Conservation (phyloP, 1,284 basidiomycete species). For the Earliella scabrosa region DNA sequence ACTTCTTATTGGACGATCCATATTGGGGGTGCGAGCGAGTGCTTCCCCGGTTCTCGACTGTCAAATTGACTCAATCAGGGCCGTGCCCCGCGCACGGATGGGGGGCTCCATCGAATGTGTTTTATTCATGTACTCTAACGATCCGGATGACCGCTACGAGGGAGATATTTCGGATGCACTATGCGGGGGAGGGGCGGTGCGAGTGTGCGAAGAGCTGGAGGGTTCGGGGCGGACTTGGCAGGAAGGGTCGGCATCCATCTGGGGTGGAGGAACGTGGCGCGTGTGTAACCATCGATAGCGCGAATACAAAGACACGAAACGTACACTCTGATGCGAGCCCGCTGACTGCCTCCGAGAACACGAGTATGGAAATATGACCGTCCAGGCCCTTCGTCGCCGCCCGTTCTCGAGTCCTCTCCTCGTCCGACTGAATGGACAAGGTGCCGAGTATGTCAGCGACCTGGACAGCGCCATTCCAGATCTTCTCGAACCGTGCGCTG, state of each 20-base stretch:
- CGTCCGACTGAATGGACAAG: not conserved
- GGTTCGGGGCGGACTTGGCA: not conserved
- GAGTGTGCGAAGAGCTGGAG: no score
- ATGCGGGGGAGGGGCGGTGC: not conserved
- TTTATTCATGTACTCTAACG: constrained; percentile 16
- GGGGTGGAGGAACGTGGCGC: not conserved
- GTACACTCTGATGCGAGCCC: no score
- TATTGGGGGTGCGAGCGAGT: not conserved
- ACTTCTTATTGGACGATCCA: not conserved
- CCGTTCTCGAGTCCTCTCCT: not conserved
- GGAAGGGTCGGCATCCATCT: not conserved
- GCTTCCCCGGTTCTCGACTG: not conserved
- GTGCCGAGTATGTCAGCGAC: constrained; percentile 2
- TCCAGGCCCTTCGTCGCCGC: not conserved
- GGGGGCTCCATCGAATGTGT: not conserved
- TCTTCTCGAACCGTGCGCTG: not conserved
- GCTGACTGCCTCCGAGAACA: not conserved
- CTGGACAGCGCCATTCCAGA: not conserved
- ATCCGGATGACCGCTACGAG: constrained; percentile 10
- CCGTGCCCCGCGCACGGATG: not conserved
- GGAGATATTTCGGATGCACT: not conserved
- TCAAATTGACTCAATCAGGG: constrained; percentile 9
- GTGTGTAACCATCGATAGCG: constrained; percentile 1
- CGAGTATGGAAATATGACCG: not conserved
- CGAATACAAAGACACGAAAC: not conserved